Conservation (phyloP, 139 green algal genomes). For the Haematococcus sp. region DNA sequence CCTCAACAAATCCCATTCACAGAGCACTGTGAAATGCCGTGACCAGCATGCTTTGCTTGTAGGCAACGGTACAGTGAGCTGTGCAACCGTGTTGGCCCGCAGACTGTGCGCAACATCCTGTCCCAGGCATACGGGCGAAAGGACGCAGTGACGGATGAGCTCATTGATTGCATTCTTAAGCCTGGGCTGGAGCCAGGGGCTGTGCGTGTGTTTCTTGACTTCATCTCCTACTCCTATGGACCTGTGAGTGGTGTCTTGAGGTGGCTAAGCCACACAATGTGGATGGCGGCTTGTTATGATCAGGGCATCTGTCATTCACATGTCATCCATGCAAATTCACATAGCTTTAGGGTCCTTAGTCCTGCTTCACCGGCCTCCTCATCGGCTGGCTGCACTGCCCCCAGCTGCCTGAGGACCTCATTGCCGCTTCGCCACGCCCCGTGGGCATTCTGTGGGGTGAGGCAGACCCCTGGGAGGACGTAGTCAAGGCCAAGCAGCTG, state of each 20-base stretch:
- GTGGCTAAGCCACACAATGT: too few relatives aligned
- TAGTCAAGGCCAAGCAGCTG: conserved; percentile 64
- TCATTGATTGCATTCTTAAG: conserved; percentile 84
- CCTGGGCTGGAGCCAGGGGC: conserved; percentile 79
- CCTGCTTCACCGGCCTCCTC: too few relatives aligned
- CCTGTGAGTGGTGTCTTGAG: conserved; percentile 53
- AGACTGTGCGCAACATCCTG: conserved; percentile 82
- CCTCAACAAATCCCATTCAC: too few relatives aligned
- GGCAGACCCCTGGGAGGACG: conserved; percentile 79
- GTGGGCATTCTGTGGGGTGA: conserved; percentile 89
- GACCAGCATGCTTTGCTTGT: too few relatives aligned
- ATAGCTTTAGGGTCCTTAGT: too few relatives aligned
- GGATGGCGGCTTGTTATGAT: too few relatives aligned
- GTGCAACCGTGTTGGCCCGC: background rate
- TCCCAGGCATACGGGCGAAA: conserved; percentile 85
- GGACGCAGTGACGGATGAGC: conserved; percentile 85
- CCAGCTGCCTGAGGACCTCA: conserved; percentile 83
- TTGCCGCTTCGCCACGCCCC: conserved; percentile 52
- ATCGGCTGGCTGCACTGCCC: too few relatives aligned
- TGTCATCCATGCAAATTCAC: too few relatives aligned
- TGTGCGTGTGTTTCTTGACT: conserved; percentile 96
- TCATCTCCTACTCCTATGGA: conserved; percentile 90
- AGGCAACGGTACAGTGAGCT: too few relatives aligned
- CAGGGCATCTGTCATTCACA: too few relatives aligned
- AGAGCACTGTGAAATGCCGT: too few relatives aligned